Evolutionary conservation across 306 rosid species (phyloP), one percentile per base, ranked within the genome.

Genomic region (Carpinus fangiana): DNA sequence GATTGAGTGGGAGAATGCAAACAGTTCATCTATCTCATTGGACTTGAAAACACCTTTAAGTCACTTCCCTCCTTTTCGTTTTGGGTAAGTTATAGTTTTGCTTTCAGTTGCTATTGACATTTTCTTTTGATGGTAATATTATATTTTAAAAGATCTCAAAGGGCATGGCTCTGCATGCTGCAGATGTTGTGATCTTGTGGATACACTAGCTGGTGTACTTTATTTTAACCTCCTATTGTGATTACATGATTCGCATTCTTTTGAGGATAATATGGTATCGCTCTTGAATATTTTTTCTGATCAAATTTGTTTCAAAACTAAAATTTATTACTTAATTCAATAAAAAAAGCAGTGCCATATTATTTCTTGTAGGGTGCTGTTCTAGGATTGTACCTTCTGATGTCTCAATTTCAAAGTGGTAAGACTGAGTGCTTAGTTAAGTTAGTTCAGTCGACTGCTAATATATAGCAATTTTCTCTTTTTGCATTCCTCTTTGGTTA

Each of bases 21-120:
- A 84, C 79, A 86, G 89, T 84, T 84, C 97, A 64, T 86, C 93
- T n/a, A 90, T 95, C 80, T 88, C 96, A 38, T 82, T 95, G 91
- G 99, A 95, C 85, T 76, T 89, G 97, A 93, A 91, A 86, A 92
- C 99, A 60, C 99, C 99, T 85, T 87, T 95, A 84, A 91, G 87
- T 75, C 96, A 93, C 92, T 95, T 95, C 69, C 99, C 99, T 70
- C 98, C 98, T 55, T 95, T 95, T 84, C 99, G 98, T 34, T 95
- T 95, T 64, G 99, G 99, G 99, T 95, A 87, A 74, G 90, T 82
- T 77, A n/a, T 54, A 26, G 12, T 57, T 51, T 54, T 73, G 80
- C 79, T 46, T 70, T 84, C 56, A 75, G 50, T 82, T 41, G 79
- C 76, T 73, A 56, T 84, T 73, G 68, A 48, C 17, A 23, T 57